Percentiles rank a stretch among this genome's conserved stretches.
phyloP scores from a whole-genome alignment of 345 rosid genomes.

The Schrenkiella parvula region DNA sequence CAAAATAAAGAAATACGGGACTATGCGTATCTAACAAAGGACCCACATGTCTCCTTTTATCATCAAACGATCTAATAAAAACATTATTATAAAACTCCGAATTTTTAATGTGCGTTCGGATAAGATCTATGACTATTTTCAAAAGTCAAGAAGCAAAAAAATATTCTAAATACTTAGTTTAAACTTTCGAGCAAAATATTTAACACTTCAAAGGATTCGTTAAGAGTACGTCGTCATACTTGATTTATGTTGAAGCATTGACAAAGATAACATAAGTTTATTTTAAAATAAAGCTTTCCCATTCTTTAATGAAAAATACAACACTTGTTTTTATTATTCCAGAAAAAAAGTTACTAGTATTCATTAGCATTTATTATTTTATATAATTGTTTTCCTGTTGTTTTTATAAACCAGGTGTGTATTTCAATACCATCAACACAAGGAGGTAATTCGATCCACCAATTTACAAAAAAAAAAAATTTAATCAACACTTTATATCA shows the following conservation, averaged over 20 bases:
- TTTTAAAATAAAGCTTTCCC: background rate
- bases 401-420: background rate
- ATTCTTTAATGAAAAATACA: conserved; percentile 12
- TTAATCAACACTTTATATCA: no score
- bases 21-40: conserved; percentile 13
- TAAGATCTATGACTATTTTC: conserved; percentile 22
- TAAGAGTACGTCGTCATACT: conserved; percentile 12
- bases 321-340: conserved; percentile 9
- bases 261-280: conserved; percentile 3
- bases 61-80: conserved; percentile 1
- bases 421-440: no score
- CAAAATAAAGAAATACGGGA: background rate
- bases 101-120: background rate
- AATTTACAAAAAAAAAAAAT: no score
- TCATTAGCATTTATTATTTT: background rate
- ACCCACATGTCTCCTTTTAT: conserved; percentile 16
- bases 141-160: background rate
- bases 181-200: background rate
- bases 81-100: background rate
- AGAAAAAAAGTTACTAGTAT: background rate
- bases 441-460: no score
- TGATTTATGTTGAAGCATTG: background rate
- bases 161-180: background rate
- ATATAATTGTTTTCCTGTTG: background rate
- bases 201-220: conserved; percentile 4